phyloP scores from a whole-genome alignment of 1,284 basidiomycete species.

The Papiliotrema nemorosa region DNA sequence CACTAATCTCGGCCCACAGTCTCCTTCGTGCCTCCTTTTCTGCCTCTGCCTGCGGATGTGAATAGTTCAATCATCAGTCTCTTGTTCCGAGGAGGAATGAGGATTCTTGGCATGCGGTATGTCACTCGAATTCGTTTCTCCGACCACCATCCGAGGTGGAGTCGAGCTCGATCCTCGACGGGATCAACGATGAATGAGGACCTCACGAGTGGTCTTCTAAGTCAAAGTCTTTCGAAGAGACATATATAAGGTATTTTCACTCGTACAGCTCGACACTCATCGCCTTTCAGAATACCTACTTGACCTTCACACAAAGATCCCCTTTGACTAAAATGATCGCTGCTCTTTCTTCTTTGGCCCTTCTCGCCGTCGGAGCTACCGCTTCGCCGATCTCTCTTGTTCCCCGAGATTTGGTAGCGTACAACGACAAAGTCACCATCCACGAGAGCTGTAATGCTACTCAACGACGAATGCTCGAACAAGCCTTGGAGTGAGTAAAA shows the following conservation, averaged over 20 bases:
- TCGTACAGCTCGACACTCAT: neutral
- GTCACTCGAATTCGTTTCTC: neutral
- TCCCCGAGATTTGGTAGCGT: conserved; percentile 27
- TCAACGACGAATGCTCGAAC: conserved; percentile 41
- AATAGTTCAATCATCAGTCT: no score
- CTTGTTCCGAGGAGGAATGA: neutral
- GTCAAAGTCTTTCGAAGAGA: no score
- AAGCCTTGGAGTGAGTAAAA: conserved; percentile 31
- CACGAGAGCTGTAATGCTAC: conserved; percentile 49
- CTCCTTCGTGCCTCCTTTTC: no score
- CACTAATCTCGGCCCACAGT: no score
- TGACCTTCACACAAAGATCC: neutral
- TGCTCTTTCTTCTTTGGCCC: conserved; percentile 13
- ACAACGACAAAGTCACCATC: conserved; percentile 38
- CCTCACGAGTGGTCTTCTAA: no score
- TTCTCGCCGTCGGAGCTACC: conserved; percentile 13
- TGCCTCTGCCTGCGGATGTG: no score
- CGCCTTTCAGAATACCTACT: neutral
- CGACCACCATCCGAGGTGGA: neutral
- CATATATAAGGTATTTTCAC: no score
- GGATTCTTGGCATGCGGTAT: neutral
- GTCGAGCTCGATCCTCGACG: no score
- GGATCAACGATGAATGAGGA: no score
- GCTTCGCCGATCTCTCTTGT: conserved; percentile 22
- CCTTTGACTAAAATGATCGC: conserved; percentile 25